A percentile compares a stretch with the other conserved stretches of the same genome.
Evolutionary conservation across 1,284 basidiomycete species (phyloP).

Genomic region (Fomitopsis betulina): DNA sequence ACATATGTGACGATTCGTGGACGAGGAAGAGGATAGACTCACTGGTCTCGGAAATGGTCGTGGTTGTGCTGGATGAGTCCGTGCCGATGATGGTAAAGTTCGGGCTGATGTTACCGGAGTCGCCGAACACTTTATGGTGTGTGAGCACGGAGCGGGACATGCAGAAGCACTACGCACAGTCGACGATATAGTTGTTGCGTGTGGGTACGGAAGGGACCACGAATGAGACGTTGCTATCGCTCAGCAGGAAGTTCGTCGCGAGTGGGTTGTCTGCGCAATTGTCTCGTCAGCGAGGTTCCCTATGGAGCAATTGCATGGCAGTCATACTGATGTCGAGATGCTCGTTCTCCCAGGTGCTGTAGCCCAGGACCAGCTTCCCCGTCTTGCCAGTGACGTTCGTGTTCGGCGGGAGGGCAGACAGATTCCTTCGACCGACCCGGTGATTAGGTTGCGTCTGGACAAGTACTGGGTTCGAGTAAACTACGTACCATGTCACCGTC

Average conservation of each 20-base stretch:
- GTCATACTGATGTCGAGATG: constrained; percentile 28
- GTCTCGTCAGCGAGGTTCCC: constrained; percentile 15
- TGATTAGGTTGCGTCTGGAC: too few relatives aligned
- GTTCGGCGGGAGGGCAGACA: constrained; percentile 14
- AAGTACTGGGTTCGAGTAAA: not conserved
- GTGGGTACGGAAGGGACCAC: constrained; percentile 23
- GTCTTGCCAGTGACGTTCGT: constrained; percentile 28
- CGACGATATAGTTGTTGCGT: constrained; percentile 25
- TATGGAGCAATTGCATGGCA: not conserved
- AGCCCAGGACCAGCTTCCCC: constrained; percentile 33
- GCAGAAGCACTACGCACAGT: constrained; percentile 16
- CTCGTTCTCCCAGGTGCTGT: constrained; percentile 27
- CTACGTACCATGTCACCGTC: constrained; percentile 14
- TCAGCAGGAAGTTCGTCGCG: constrained; percentile 19
- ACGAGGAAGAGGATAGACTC: not conserved
- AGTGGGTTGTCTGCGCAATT: constrained; percentile 27
- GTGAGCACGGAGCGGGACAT: constrained; percentile 1
- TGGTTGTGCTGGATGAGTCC: not conserved
- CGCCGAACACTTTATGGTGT: constrained; percentile 39
- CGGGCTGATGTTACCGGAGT: constrained; percentile 43
- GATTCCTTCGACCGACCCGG: constrained; percentile 24
- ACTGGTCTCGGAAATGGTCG: not conserved
- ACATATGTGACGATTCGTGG: not conserved
- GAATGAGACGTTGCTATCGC: constrained; percentile 20
- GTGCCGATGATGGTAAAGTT: constrained; percentile 32